phyloP scores from a whole-genome alignment of 805 yeast genomes.

The Kodamaea jinghongensis region DNA sequence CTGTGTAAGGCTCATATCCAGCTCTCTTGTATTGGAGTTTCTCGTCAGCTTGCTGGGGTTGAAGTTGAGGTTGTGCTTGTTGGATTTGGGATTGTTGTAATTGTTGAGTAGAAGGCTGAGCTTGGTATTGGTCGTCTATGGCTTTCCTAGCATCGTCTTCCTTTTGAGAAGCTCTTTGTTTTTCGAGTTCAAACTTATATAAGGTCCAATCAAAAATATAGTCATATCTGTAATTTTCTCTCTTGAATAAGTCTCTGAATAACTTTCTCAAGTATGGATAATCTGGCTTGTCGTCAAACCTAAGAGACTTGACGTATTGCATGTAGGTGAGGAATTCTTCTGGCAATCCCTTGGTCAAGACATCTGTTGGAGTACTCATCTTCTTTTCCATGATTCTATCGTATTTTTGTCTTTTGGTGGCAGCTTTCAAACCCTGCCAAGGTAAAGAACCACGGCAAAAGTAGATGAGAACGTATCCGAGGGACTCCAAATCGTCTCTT shows the following conservation, averaged over 20 bases:
- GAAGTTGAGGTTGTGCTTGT: background rate
- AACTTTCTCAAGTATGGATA: constrained; percentile 83
- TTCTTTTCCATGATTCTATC: constrained; percentile 95
- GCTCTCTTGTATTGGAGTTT: constrained; percentile 6
- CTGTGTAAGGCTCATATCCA: constrained; percentile 7
- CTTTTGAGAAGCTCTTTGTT: constrained; percentile 39
- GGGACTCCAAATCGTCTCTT: constrained; percentile 92
- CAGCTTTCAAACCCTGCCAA: constrained; percentile 98
- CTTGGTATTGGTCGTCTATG: constrained; percentile 13
- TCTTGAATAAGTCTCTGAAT: constrained; percentile 82
- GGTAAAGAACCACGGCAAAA: constrained; percentile 95
- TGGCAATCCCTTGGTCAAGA: constrained; percentile 88
- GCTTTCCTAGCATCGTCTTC: constrained; percentile 6
- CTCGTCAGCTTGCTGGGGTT: background rate
- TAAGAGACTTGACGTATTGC: constrained; percentile 82
- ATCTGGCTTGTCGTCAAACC: constrained; percentile 97
- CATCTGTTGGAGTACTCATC: constrained; percentile 83
- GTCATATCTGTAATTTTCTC: constrained; percentile 88
- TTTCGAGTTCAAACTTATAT: constrained; percentile 66
- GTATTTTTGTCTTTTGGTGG: constrained; percentile 94
- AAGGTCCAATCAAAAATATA: constrained; percentile 97
- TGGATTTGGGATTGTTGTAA: background rate
- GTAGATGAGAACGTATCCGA: constrained; percentile 91
- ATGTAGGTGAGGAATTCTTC: constrained; percentile 84
- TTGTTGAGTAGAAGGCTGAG: background rate